Evolutionary conservation across 1,284 basidiomycete species (phyloP).

Genomic region (Ustilago tritici): DNA sequence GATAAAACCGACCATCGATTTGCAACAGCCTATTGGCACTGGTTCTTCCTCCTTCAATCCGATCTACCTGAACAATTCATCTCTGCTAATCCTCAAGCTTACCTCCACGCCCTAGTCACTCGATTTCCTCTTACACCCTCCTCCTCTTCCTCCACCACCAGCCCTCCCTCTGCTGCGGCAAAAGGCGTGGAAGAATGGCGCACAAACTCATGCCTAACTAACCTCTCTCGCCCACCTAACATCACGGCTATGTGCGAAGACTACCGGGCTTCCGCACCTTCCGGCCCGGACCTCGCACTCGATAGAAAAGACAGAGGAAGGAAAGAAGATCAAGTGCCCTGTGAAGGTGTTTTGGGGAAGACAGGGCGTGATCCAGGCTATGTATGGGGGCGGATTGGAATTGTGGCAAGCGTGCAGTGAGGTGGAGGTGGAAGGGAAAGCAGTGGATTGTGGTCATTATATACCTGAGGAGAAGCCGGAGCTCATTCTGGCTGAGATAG

Average conservation of each 20-base stretch:
- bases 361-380: slow-evolving; percentile 67
- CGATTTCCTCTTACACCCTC: slow-evolving; percentile 28
- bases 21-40: slow-evolving; percentile 66
- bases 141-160: neutral
- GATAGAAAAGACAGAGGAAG: slow-evolving; percentile 64
- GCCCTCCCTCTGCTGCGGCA: neutral
- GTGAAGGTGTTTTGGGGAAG: slow-evolving; percentile 69
- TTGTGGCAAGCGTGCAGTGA: slow-evolving; percentile 66
- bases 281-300: slow-evolving; percentile 68
- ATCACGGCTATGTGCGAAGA: slow-evolving; percentile 68
- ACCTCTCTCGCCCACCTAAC: slow-evolving; percentile 15
- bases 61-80: slow-evolving; percentile 69
- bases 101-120: slow-evolving; percentile 59
- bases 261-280: slow-evolving; percentile 70
- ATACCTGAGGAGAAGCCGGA: slow-evolving; percentile 69
- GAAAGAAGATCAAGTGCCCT: slow-evolving; percentile 60
- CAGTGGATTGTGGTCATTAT: slow-evolving; percentile 70
- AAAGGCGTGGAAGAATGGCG: slow-evolving; percentile 17
- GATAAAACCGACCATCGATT: slow-evolving; percentile 66
- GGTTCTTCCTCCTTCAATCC: slow-evolving; percentile 71
- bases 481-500: slow-evolving; percentile 43
- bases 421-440: slow-evolving; percentile 54
- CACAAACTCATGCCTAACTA: slow-evolving; percentile 12
- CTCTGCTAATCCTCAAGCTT: slow-evolving; percentile 66
- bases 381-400: slow-evolving; percentile 55